Evolutionary conservation across 2,329 filamentous ascomycete species (phyloP), one percentile per base, ranked within the genome.

Genomic region (Hymenotorrendiella dingleyae): DNA sequence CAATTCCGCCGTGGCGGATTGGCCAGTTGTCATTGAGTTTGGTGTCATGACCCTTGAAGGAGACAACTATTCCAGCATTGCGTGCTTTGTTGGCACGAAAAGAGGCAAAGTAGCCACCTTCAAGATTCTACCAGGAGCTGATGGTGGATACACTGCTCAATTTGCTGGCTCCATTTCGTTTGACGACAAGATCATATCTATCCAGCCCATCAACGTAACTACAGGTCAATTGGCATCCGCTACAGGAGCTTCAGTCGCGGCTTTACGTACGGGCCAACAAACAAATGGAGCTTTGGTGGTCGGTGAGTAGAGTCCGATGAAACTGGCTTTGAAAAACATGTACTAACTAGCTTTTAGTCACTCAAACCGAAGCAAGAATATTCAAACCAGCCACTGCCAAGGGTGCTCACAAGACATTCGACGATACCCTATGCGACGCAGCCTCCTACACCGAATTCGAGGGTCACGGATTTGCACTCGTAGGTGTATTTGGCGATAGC

Each of bases 61-160:
- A n/a, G 91, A 97, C 59, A 81, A 87, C 51, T 98, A 94, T 62
- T 97, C 93, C 1, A 96, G 89, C 57, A 94, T 98, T 43, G 80
- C 84, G 45, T 85, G 93, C 53, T 94, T 97, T 54, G 86, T 94
- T 2, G 93, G 93, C 16, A 97, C 93, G 0, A 90, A 83, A 52
- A 64, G 80, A 22, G 93, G 93, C 29, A 87, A 86, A 55, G 69
- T 97, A 14, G 80, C 82, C 6, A 97, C 91, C 0, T 91, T 97
- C 67, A 96, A 95, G 67, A 72, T 98, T 17, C 68, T 97, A 2
- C 93, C 93, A 0, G 74, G 82, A 11, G 57, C 68, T 8, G 77
- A 75, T 40, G 77, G 82, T 4, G 74, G 80, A 9, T 97, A 94
- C 62, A 73, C 77, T 9, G 86, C 79, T 10, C 76, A 84, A 43